These are phyloP conservation scores for Thielaviopsis musarum DNA, from an alignment of 2,329 filamentous ascomycete species.

Conservation along the genomic window DNA sequence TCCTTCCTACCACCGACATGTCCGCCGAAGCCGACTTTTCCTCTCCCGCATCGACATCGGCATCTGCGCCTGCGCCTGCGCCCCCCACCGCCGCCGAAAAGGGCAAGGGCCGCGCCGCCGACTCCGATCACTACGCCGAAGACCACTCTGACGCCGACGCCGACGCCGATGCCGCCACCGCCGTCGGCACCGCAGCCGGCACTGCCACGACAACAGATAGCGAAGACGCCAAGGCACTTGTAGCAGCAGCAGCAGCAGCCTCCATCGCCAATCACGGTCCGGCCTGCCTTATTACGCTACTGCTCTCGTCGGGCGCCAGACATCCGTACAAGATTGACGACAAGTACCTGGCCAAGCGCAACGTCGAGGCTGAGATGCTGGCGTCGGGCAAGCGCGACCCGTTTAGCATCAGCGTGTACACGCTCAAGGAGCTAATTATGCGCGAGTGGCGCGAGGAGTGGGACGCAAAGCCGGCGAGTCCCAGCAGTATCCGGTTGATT, in stretches of 20 bases:
- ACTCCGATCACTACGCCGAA: background rate
- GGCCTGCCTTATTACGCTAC: conserved; percentile 59
- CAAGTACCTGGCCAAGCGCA: conserved; percentile 66
- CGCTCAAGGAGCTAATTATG: conserved; percentile 83
- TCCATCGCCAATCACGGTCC: conserved; percentile 22
- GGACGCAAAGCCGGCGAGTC: conserved; percentile 72
- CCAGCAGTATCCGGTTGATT: conserved; percentile 79
- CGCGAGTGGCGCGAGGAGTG: conserved; percentile 86
- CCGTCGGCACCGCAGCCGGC: background rate
- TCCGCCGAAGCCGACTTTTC: background rate
- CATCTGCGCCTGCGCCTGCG: conserved; percentile 12
- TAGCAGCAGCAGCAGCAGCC: conserved; percentile 17
- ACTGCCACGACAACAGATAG: background rate
- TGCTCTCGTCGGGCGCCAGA: conserved; percentile 64
- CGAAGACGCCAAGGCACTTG: conserved; percentile 18
- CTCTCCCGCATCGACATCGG: too few species aligned
- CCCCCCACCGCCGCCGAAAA: background rate
- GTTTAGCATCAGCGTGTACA: conserved; percentile 83
- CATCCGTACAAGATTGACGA: conserved; percentile 85
- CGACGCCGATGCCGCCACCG: background rate
- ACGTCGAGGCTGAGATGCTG: conserved; percentile 52
- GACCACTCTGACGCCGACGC: background rate
- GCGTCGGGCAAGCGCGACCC: conserved; percentile 51
- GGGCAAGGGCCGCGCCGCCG: conserved; percentile 13
- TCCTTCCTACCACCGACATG: background rate